Base-by-base conservation (phyloP, 495 filamentous ascomycete species). In the Clavariopsis aquatica region DNA sequence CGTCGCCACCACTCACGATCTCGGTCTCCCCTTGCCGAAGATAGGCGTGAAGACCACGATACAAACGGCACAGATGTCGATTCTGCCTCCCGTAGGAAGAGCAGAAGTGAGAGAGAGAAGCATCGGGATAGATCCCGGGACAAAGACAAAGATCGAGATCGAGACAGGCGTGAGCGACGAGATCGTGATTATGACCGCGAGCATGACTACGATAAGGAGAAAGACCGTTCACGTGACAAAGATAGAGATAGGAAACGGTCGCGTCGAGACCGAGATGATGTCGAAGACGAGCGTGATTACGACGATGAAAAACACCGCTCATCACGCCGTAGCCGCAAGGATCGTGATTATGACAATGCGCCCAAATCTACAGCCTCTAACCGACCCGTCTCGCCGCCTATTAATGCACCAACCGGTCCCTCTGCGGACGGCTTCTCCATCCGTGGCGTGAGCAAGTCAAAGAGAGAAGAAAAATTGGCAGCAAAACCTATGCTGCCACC, bases 181-280 rank as follows among this genome's bases (percentile, higher is more conserved):
- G 75, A 79, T 49, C 72, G 76, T 27, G 76, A 75, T 47, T 34
- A 62, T 5, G 78, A 84, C 4, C 75, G 79, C 9, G 78, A 82
- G 19, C 72, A 79, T 27, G 71, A 78, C 5, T 67, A 60, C 51
- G 68, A 75, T 24, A 59, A 61, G 24, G 51, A 64, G 49, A 55
- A 70, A 24, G 78, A 83, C 13, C 72, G 80, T 23, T 77, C 79
- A 26, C 77, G 78, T 15, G 73, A 79, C 47, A 75, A 78, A 23
- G 80, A 81, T 9, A 62, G 71, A 53, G 66, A 69, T 13, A 60
- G 77, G 51, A 88, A 87, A 70, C 76, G 80, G 9, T 80, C 82
- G 20, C 80, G 80, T 23, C 82, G 81, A 20, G 83, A 84, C 36
- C 78, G 80, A 13, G 80, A 79, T 41, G 52, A 70, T 1, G 60